These are phyloP conservation scores for Phytophthora hibernalis DNA, from an alignment of 352 stramenopile genomes.

Conservation along the genomic window DNA sequence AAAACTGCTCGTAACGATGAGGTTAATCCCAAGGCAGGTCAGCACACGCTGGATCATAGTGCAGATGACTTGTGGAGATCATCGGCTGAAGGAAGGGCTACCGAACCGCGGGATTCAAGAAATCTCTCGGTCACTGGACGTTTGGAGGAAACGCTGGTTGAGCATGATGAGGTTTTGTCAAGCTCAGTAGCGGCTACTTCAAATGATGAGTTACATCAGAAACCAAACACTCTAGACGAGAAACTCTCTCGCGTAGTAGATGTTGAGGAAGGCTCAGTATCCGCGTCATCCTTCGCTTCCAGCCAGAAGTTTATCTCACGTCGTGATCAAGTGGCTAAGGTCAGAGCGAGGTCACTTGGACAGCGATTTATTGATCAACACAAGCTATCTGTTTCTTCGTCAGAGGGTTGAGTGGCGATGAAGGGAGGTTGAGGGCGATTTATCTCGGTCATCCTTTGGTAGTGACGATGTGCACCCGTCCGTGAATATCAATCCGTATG, in stretches of 20 bases:
- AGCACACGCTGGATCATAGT: not conserved
- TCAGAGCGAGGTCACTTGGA: slow-evolving; percentile 14
- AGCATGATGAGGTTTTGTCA: slow-evolving; percentile 4
- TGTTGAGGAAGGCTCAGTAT: slow-evolving; percentile 21
- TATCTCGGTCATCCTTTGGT: slow-evolving; percentile 6
- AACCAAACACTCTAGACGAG: not conserved
- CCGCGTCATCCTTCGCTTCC: slow-evolving; percentile 24
- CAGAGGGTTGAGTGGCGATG: slow-evolving; percentile 20
- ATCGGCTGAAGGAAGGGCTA: not conserved
- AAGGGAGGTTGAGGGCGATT: slow-evolving; percentile 7
- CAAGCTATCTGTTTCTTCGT: slow-evolving; percentile 36
- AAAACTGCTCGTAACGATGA: not conserved
- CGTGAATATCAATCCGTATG: slow-evolving; percentile 12
- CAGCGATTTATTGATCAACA: slow-evolving; percentile 36
- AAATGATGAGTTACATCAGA: slow-evolving; percentile 3
- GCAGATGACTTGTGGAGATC: not conserved
- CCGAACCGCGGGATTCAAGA: not conserved
- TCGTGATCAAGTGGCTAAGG: slow-evolving; percentile 28
- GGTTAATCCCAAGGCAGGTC: not conserved
- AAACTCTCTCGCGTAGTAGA: not conserved
- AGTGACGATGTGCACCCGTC: slow-evolving; percentile 2
- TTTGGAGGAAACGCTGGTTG: slow-evolving; percentile 5
- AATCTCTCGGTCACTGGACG: not conserved
- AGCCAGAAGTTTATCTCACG: slow-evolving; percentile 33
- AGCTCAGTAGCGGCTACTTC: not conserved